Evolutionary conservation across 1,284 basidiomycete genomes (phyloP), one percentile per base, ranked within the genome.

Genomic region (Inonotus hispidus): DNA sequence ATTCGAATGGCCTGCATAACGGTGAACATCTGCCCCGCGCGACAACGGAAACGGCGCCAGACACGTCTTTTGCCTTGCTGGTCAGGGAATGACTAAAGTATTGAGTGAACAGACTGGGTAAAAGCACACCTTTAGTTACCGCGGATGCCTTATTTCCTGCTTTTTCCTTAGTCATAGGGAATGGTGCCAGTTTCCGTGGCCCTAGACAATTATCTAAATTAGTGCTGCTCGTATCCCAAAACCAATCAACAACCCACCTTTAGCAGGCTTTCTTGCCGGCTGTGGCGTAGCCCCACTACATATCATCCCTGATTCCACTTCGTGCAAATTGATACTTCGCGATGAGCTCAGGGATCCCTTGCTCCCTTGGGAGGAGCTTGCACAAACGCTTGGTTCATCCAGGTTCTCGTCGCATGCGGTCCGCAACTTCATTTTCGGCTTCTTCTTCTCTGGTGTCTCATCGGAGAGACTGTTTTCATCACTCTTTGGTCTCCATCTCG

Each of bases 401-500:
- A 29, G 27, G 6, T 43, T 46, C 13, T 37, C 29, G 3, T 39
- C 23, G 41, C 29, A 56, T 27, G 54, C n/a, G 6, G 39, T 6
- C 13, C 41, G 54, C 19, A 39, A 39, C 41, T 56, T 45, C 8
- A 56, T 46, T 32, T 32, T 56, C 27, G 13, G 13, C 37, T 39
- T 39, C 29, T 35, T 25, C 54, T 41, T 56, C 54, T 25, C 23
- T 25, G 27, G 38, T n/a, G 41, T 29, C 23, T 14, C 54, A 16
- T 56, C 54, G 27, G 23, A 55, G 23, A 45, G 27, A 39, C 19
- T 56, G 27, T 56, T 56, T 39, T 56, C 41, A 35, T 49, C 56
- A 27, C 45, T 29, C 21, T 25, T n/a, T 21, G 25, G 4, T 56
- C 38, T 56, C 41, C 23, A 27, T 45, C 29, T 56, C 41, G 55